Base-by-base conservation (phyloP, 179 eudicot species). In the Pouteria campechiana region DNA sequence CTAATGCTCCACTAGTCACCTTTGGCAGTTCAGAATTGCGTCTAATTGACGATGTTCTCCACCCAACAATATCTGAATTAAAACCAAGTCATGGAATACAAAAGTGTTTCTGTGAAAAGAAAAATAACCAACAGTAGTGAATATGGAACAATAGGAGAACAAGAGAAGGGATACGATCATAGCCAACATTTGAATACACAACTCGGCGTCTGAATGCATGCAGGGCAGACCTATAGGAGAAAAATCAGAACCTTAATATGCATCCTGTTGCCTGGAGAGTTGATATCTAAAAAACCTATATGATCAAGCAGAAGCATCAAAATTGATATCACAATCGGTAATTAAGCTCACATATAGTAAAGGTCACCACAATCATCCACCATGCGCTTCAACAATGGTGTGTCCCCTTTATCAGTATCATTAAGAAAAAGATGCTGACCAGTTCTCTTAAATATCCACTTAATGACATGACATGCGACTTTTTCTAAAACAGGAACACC, bases 11-110 rank as follows among this genome's bases (percentile, higher is more conserved):
- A 29, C 35, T 36, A 13, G 39, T 21, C 67, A 92, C 99, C 94
- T 82, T 75, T 14, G 99, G 99, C 67, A 92, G 71, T 63, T 92
- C 96, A 54, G 50, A 72, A 44, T 56, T 63, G n/a, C 85, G 84
- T 63, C 99, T 73, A 21, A 92, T 86, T 52, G 86, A 82, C 47
- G 99, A 75, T 40, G 99, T 92, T 63, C 99, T 69, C 99, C 99
- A 92, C 23, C 99, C 99, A 32, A 92, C 99, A 35, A 92, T 77
- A 71, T 82, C 99, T 92, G 52, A 36, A 44, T 3, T 44, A 22
- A 2, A 55, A 17, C n/a, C 51, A 27, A 31, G 60, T 85, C 8
- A 73, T 64, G 51, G 76, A 60, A 74, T 58, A 65, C 69, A 39
- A 48, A n/a, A 7, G 3, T n/a, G 38, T 20, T 5, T 15, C 13